Evolutionary conservation across 371 early-diverging fungal species (phyloP), one percentile per base, ranked within the genome.

Genomic region (Actinomortierella wolfii): DNA sequence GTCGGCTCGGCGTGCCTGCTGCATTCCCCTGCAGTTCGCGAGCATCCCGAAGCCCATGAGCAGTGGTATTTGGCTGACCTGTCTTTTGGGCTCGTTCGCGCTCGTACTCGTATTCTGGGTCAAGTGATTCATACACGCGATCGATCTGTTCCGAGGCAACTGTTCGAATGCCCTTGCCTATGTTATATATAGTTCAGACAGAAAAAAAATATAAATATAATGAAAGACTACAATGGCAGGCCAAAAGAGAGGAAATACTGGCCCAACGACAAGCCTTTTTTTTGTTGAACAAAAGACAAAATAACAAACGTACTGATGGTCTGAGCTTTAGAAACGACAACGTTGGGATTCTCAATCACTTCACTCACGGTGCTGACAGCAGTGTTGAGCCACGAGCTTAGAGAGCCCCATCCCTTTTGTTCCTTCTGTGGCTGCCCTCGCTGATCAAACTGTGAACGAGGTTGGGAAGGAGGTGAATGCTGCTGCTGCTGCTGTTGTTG

Each of bases 301-400:
- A 34, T 34, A 11, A 34, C 4, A 4, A 11, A 34, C 34, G 11
- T 50, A 71, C 71, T 54, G n/a, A 71, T 57, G 13, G 57, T 71
- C 1, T 71, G 71, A 0, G 71, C 71, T 39, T 61, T 71, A 18
- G 71, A 61, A 25, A 71, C 71, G 2, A 71, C 71, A 23, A 65
- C 62, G 26, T 71, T 71, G 24, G 71, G 71, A 20, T 71, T 71
- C 41, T 71, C 71, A 13, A 71, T 71, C 24, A 71, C 71, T 42
- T 61, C 71, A 29, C 56, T 71, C 23, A 71, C 71, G 6, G 71
- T 71, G 49, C 62, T 71, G 28, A 71, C 71, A 0, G 71, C 71
- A 3, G 71, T 65, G 43, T 71, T 71, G 45, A 71, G 61, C 71
- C 71, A 71, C 0, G 71, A 71, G 28, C 71, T 54, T 20, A 71